Base-by-base conservation (phyloP, 2,329 filamentous ascomycete species). In the Exophiala viscosa region DNA sequence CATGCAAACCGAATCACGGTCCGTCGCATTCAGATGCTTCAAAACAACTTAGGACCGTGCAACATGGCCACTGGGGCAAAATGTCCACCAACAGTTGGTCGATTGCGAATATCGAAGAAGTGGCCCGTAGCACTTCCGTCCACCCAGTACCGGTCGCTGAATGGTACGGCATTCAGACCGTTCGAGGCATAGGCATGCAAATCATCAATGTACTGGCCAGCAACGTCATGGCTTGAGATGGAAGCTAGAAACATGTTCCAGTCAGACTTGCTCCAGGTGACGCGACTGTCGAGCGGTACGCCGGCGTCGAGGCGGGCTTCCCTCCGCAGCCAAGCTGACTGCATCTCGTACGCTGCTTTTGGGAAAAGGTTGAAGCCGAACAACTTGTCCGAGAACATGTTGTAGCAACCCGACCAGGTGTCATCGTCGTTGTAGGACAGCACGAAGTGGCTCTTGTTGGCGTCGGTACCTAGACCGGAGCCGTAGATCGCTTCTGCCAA, bases 181-280 rank as follows among this genome's bases (percentile, higher is more conserved):
- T 73, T 74, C n/a, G 65, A 67, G 58, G 74, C 67, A 50, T 69
- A 75, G 0, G 64, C 65, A 63, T 70, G 71, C n/a, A 73, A 57
- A 47, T 73, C 69, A 52, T 73, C 60, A 23, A 74, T 64, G 35
- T 73, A 70, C 61, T 67, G 60, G 20, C 60, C 56, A 5, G 66
- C 64, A 5, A 66, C 65, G 42, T 55, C 60, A 31, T 49, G 43
- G 34, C 66, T 62, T 33, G 69, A 64, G 2, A 66, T 68, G 15
- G 60, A 69, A 13, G 70, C 71, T n/a, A 67, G 57, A 68, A 70
- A 74, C 61, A 73, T 70, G 52, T 72, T 72, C 74, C 70, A 73
- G 55, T 75, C 72, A 2, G 68, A 70, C 56, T 75, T 75, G 33
- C 65, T 68, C 68, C 70, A 76, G 23, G 70, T 62, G 20, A 70